Conservation (phyloP, 2,329 filamentous ascomycete genomes). For the Cladosporium oxysporum region DNA sequence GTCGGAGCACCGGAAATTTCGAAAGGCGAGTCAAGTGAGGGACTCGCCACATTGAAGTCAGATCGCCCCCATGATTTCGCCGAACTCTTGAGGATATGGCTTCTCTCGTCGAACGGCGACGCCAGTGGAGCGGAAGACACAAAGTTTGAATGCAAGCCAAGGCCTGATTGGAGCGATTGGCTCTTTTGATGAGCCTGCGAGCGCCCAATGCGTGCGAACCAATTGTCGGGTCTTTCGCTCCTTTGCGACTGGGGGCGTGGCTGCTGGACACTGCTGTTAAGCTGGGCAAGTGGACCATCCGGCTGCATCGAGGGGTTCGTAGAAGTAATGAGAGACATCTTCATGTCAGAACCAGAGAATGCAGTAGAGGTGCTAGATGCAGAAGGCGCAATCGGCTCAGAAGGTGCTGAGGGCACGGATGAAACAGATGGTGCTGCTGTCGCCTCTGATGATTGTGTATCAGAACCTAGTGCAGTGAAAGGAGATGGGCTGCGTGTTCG, state of each 20-base stretch:
- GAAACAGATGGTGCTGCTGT: slow-evolving; percentile 25
- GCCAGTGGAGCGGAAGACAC: slow-evolving; percentile 37
- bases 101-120: slow-evolving; percentile 46
- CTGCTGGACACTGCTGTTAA: slow-evolving; percentile 45
- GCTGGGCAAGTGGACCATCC: slow-evolving; percentile 49
- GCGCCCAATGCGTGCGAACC: slow-evolving; percentile 45
- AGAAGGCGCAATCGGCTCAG: neutral
- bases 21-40: slow-evolving; percentile 54
- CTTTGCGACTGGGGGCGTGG: slow-evolving; percentile 31
- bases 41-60: slow-evolving; percentile 31
- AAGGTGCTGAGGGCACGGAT: neutral
- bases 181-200: slow-evolving; percentile 55
- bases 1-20: slow-evolving; percentile 56
- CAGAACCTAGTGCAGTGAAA: slow-evolving; percentile 41
- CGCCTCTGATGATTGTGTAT: slow-evolving; percentile 33
- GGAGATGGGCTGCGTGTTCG: slow-evolving; percentile 63
- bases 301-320: slow-evolving; percentile 55
- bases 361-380: slow-evolving; percentile 28
- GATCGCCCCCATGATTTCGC: slow-evolving; percentile 36
- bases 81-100: slow-evolving; percentile 38
- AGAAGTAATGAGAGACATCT: slow-evolving; percentile 53
- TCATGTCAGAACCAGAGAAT: slow-evolving; percentile 54
- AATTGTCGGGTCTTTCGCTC: slow-evolving; percentile 39
- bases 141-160: slow-evolving; percentile 38
- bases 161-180: slow-evolving; percentile 50